Base-by-base conservation (phyloP, 352 stramenopile species). In the Globisporangium nodosum region DNA sequence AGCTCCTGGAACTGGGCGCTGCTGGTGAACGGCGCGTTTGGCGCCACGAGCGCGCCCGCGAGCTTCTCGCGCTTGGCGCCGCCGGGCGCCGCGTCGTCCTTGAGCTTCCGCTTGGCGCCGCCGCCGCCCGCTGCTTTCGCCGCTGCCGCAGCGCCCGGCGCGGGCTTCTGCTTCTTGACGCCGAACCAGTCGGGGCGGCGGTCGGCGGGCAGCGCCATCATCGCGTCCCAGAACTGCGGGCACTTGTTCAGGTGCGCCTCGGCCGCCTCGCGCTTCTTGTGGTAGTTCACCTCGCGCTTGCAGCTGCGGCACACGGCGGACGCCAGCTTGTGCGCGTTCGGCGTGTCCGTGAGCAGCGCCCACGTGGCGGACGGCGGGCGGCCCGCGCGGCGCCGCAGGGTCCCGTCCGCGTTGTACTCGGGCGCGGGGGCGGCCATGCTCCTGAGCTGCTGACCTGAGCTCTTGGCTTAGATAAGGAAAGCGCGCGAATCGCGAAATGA, bases 251-350 rank as follows among this genome's bases (percentile, higher is more conserved):
- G 21, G 49, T 54, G 49, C 49, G 49, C 18, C 31, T 54, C 49
- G 30, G 33, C 49, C 16, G 33, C 49, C 21, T 54, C 49, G 49
- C 49, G 49, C 49, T 54, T 54, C 49, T 54, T 54, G 49, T 54
- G 30, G 31, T 54, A 54, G 30, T 31, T 45, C 18, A 54, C 33
- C 13, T 42, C 24, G 18, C 18, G 24, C 49, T 54, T 42, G 49
- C 49, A 54, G 49, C n/a, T 54, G 30, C 42, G 40, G 33, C 49
- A 54, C 1, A 54, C 30, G 15, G 49, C 49, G 16, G 49, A 54
- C 20, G 30, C 30, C 24, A 54, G 30, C 49, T 54, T 54, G 49
- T 54, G 49, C 33, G 49, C 49, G 49, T 39, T 39, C 30, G 20
- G 18, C 31, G 49, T 54, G 30, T 54, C 49, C 3, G 49, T 54